These are phyloP conservation scores for Sistotremastrum suecicum DNA, from an alignment of 768 basidiomycete species.

Conservation along the genomic window DNA sequence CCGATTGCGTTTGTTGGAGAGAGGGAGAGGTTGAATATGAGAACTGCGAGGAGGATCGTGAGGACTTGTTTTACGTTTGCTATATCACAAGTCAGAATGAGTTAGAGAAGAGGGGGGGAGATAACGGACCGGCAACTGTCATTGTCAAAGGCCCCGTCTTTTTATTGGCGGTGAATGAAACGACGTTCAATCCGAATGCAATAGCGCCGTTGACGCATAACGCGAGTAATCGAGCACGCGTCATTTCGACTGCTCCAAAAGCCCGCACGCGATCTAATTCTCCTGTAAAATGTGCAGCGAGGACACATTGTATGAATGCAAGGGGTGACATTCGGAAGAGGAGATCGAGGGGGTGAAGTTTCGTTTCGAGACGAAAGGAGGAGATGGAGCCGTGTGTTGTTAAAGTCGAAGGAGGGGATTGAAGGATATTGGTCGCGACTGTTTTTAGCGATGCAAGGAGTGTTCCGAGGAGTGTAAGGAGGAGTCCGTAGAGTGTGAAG, in stretches of 20 bases:
- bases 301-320: constrained; percentile 76
- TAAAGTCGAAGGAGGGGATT: constrained; percentile 21
- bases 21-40: constrained; percentile 73
- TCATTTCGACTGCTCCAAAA: constrained; percentile 30
- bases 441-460: constrained; percentile 90
- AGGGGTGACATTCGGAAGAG: constrained; percentile 84
- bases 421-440: constrained; percentile 74
- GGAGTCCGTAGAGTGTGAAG: constrained; percentile 71
- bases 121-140: constrained; percentile 67
- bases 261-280: constrained; percentile 54
- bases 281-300: constrained; percentile 65
- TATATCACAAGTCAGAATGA: constrained; percentile 14
- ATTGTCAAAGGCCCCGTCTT: constrained; percentile 80
- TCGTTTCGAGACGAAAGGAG: constrained; percentile 20
- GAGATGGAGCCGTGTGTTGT: constrained; percentile 11
- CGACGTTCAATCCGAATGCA: constrained; percentile 87
- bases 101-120: constrained; percentile 3
- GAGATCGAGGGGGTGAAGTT: constrained; percentile 69
- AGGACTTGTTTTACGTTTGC: constrained; percentile 90
- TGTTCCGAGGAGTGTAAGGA: constrained; percentile 83
- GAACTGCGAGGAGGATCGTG: constrained; percentile 73
- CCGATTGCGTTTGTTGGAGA: constrained; percentile 69
- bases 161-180: constrained; percentile 93
- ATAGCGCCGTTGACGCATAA: constrained; percentile 69
- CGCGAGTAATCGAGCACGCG: constrained; percentile 28